Evolutionary conservation across 1,284 basidiomycete genomes (phyloP).

Genomic region (Austropuccinia psidii): DNA sequence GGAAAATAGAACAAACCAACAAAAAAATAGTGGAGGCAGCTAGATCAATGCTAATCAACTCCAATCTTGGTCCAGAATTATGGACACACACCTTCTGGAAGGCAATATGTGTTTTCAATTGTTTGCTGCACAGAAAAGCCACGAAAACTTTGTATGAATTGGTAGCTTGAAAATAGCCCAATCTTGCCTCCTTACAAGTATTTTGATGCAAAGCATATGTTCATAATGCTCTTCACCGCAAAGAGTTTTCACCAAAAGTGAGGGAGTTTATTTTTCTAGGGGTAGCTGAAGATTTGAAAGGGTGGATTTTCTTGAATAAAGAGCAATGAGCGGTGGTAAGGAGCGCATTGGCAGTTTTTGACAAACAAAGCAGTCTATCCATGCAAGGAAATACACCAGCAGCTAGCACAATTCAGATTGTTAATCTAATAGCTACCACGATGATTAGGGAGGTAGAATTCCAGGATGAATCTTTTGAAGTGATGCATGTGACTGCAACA

Average conservation of each 20-base stretch:
- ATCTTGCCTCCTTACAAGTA: background rate
- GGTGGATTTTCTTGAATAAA: background rate
- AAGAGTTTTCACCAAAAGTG: background rate
- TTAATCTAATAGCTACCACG: too few relatives aligned
- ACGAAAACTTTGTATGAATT: background rate
- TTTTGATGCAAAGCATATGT: conserved; percentile 7
- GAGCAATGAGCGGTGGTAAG: background rate
- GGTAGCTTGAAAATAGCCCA: background rate
- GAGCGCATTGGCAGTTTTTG: background rate
- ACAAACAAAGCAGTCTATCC: too few relatives aligned
- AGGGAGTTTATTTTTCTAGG: background rate
- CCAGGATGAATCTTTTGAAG: too few relatives aligned
- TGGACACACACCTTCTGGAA: background rate
- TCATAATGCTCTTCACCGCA: background rate
- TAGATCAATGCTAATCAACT: background rate
- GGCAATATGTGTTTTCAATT: background rate
- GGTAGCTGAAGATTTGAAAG: background rate
- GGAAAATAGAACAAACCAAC: background rate
- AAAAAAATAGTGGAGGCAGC: background rate
- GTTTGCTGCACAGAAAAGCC: background rate
- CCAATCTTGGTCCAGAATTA: background rate
- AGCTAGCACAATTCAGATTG: too few relatives aligned
- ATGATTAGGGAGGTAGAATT: too few relatives aligned
- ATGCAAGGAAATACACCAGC: too few relatives aligned
- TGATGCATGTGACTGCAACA: too few relatives aligned